Conservation (phyloP, 73 alveolate genomes). For the Tetrahymena borealis region DNA sequence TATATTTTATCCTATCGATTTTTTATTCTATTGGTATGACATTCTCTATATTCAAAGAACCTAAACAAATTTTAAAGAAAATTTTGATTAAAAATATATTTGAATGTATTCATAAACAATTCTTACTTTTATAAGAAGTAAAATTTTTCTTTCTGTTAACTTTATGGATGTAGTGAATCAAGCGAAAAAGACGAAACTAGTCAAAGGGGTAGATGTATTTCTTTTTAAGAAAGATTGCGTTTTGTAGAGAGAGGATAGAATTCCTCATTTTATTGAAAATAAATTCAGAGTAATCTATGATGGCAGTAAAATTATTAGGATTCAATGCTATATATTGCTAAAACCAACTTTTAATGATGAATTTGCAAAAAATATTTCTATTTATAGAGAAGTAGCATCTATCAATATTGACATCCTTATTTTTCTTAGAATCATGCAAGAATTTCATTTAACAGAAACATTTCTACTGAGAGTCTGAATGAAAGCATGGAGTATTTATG, state of each 20-base stretch:
- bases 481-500: neutral
- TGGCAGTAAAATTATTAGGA: neutral
- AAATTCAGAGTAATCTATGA: neutral
- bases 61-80: slow-evolving; percentile 5
- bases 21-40: slow-evolving; percentile 27
- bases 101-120: too few relatives aligned
- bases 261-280: neutral
- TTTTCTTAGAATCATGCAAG: neutral
- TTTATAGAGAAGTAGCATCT: neutral
- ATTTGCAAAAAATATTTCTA: neutral
- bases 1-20: slow-evolving; percentile 25
- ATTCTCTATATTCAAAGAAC: slow-evolving; percentile 20
- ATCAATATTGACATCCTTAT: neutral
- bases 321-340: neutral
- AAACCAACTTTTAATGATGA: neutral
- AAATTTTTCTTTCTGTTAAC: neutral
- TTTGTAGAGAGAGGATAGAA: neutral
- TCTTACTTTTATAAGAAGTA: neutral
- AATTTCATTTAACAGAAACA: neutral
- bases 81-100: neutral
- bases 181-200: neutral
- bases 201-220: neutral
- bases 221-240: neutral
- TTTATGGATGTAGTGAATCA: neutral
- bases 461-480: neutral